phyloP scores from a whole-genome alignment of 768 basidiomycete species.

The Amanita subjunquillea region DNA sequence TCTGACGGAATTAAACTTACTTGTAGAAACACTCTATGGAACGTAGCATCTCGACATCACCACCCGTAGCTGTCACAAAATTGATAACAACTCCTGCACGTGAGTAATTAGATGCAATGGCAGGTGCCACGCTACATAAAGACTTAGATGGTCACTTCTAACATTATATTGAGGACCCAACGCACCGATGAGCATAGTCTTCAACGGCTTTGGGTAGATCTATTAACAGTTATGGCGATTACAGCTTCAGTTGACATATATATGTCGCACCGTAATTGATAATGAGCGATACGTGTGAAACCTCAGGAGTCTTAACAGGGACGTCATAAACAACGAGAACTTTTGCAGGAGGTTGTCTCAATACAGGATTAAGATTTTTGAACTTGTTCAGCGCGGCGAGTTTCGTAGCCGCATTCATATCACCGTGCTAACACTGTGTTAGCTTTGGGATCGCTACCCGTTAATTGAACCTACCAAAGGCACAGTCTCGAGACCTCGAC shows the following conservation, averaged over 20 bases:
- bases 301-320: conserved; percentile 82
- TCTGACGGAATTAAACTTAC: conserved; percentile 22
- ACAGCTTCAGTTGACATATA: not conserved
- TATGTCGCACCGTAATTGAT: conserved; percentile 75
- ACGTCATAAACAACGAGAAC: conserved; percentile 91
- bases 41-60: conserved; percentile 96
- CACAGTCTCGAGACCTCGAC: conserved; percentile 77
- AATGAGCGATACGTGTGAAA: conserved; percentile 84
- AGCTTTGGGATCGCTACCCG: conserved; percentile 10
- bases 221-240: conserved; percentile 17
- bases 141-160: not conserved
- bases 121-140: conserved; percentile 64
- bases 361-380: conserved; percentile 46
- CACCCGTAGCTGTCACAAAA: conserved; percentile 95
- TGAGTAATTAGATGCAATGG: conserved; percentile 76
- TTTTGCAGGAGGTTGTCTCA: conserved; percentile 58
- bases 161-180: not conserved
- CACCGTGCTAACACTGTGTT: conserved; percentile 58
- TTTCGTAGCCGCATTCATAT: conserved; percentile 81
- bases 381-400: conserved; percentile 81
- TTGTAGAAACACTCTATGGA: conserved; percentile 99
- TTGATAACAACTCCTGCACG: conserved; percentile 91
- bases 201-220: conserved; percentile 93
- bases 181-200: conserved; percentile 91
- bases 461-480: conserved; percentile 55